phyloP scores from a whole-genome alignment of 1,284 basidiomycete species.

The Melampsora americana region DNA sequence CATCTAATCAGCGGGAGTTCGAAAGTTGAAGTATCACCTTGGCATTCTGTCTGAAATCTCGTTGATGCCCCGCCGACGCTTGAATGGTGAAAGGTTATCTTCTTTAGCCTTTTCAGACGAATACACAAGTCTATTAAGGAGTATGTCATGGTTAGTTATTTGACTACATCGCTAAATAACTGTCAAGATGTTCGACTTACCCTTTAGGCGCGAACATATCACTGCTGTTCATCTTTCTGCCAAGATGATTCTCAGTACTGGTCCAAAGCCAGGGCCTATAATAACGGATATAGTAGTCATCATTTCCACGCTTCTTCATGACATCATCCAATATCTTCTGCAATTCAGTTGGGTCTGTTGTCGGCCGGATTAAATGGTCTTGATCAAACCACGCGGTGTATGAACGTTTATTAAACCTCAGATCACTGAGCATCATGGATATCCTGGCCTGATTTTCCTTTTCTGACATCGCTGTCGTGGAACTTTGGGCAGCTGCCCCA shows the following conservation, averaged over 20 bases:
- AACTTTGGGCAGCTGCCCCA: constrained; percentile 26
- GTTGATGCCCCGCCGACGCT: constrained; percentile 31
- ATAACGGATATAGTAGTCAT: constrained; percentile 83
- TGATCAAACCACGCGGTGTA: constrained; percentile 80
- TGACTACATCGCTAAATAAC: no score
- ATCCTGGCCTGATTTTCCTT: not conserved
- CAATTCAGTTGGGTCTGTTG: constrained; percentile 62
- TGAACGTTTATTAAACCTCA: constrained; percentile 58
- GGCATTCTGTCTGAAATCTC: constrained; percentile 34
- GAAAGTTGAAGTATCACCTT: constrained; percentile 14
- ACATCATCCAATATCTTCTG: constrained; percentile 62
- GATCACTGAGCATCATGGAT: not conserved
- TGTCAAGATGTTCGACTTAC: constrained; percentile 55
- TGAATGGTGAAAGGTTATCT: constrained; percentile 37
- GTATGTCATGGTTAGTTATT: not conserved
- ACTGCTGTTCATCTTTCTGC: constrained; percentile 74
- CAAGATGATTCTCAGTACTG: constrained; percentile 75
- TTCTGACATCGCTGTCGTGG: not conserved
- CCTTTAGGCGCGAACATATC: constrained; percentile 71
- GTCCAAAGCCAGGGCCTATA: constrained; percentile 82
- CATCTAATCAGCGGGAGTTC: not conserved
- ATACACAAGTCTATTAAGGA: constrained; percentile 9
- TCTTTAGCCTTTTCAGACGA: constrained; percentile 32
- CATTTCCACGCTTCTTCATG: constrained; percentile 54
- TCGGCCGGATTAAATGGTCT: constrained; percentile 66